Percentiles rank a stretch among this genome's conserved stretches.
phyloP scores from a whole-genome alignment of 768 basidiomycete species.

The Boletus rufocinnamomeus region DNA sequence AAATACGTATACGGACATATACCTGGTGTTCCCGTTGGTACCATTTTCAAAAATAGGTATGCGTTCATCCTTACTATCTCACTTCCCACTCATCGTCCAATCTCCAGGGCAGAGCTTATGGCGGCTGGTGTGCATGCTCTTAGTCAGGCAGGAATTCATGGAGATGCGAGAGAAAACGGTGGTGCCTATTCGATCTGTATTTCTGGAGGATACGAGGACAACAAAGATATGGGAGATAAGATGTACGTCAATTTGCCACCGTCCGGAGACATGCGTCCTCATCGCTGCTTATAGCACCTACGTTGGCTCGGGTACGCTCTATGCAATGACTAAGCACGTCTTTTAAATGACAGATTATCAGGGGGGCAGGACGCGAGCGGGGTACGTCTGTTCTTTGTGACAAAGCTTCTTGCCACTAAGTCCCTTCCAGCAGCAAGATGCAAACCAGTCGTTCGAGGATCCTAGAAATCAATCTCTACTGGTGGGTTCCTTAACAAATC shows the following conservation, averaged over 20 bases:
- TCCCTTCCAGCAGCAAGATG: constrained; percentile 22
- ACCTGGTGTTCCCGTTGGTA: constrained; percentile 20
- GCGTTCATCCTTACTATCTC: neutral
- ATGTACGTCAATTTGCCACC: constrained; percentile 34
- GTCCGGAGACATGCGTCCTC: constrained; percentile 2
- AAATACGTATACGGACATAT: constrained; percentile 35
- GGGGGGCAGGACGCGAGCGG: constrained; percentile 26
- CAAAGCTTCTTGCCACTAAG: neutral
- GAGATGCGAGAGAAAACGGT: constrained; percentile 25
- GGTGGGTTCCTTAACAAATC: constrained; percentile 9
- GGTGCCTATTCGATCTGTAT: constrained; percentile 45
- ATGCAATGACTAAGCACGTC: neutral
- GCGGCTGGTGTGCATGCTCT: constrained; percentile 38
- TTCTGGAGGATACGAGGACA: constrained; percentile 45
- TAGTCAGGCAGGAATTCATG: constrained; percentile 42
- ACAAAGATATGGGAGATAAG: constrained; percentile 38
- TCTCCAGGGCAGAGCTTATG: constrained; percentile 23
- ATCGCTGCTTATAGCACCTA: constrained; percentile 31
- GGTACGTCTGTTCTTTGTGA: constrained; percentile 13
- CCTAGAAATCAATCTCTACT: constrained; percentile 21
- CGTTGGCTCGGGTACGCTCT: constrained; percentile 33
- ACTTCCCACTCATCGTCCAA: neutral
- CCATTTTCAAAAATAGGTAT: constrained; percentile 26
- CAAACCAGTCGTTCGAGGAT: constrained; percentile 28
- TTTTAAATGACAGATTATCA: neutral